Evolutionary conservation across 169 alveolate species (phyloP).

Genomic region (Plasmodium vinckei): DNA sequence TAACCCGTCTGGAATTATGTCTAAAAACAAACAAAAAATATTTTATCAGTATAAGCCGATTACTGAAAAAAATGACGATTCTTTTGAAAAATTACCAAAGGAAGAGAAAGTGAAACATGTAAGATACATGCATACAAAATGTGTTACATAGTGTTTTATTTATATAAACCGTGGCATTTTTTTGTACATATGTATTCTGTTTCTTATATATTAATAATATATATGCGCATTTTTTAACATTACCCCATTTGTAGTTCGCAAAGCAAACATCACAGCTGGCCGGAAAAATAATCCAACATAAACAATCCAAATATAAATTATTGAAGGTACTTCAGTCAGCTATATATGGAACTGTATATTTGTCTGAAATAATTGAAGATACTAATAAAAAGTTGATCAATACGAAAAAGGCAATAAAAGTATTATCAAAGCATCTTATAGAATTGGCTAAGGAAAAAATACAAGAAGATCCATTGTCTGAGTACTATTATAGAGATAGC

Average conservation of each 20-base stretch:
- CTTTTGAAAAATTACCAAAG: slow-evolving; percentile 8
- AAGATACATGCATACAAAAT: neutral
- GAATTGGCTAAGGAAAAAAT: slow-evolving; percentile 56
- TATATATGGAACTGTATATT: slow-evolving; percentile 53
- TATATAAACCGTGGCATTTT: neutral
- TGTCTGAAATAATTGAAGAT: slow-evolving; percentile 42
- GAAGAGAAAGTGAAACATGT: slow-evolving; percentile 62
- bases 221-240: neutral
- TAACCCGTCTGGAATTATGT: slow-evolving; percentile 60
- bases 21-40: slow-evolving; percentile 29
- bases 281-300: slow-evolving; percentile 19
- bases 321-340: slow-evolving; percentile 53
- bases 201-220: neutral
- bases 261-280: slow-evolving; percentile 12
- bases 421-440: slow-evolving; percentile 54
- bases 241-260: slow-evolving; percentile 17
- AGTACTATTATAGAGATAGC: slow-evolving; percentile 48
- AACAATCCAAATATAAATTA: slow-evolving; percentile 28
- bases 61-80: slow-evolving; percentile 10
- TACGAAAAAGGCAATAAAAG: slow-evolving; percentile 42
- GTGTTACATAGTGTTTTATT: neutral
- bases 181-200: neutral
- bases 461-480: slow-evolving; percentile 70
- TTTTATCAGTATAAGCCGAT: slow-evolving; percentile 33
- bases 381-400: slow-evolving; percentile 1